Evolutionary conservation across 176 grass and related monocot species (phyloP).

Genomic region (Musa acuminata): DNA sequence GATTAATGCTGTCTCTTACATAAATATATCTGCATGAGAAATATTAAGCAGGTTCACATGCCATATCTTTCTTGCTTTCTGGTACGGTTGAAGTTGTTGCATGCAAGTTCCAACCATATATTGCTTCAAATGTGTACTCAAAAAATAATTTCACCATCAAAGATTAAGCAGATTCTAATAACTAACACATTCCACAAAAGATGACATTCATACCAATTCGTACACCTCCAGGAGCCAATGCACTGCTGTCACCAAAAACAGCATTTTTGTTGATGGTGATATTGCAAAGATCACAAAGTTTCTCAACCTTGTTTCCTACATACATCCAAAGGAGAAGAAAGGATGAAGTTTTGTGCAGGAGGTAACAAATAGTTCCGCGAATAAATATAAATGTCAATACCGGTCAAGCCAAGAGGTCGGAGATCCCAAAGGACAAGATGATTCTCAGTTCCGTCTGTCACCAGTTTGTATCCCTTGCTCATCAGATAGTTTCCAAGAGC

Average conservation of each 20-base stretch:
- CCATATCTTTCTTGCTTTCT: too few species aligned
- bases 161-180: too few species aligned
- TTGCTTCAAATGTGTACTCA: too few species aligned
- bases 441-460: conserved; percentile 7
- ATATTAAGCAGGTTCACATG: too few species aligned
- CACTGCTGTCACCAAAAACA: conserved; percentile 10
- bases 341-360: not conserved
- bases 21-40: too few species aligned
- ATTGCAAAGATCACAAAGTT: conserved; percentile 8
- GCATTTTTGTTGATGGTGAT: conserved; percentile 5
- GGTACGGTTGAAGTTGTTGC: too few species aligned
- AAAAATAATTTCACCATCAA: too few species aligned
- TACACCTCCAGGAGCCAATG: conserved; percentile 3
- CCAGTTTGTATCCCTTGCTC: conserved; percentile 2
- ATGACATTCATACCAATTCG: conserved; percentile 1
- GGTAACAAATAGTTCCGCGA: not conserved
- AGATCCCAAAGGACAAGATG: conserved; percentile 8
- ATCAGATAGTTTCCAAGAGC: conserved; percentile 8
- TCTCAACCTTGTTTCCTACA: conserved; percentile 8
- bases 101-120: too few species aligned
- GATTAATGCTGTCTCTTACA: too few species aligned
- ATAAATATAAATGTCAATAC: not conserved
- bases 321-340: not conserved
- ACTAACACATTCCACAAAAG: too few species aligned
- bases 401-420: conserved; percentile 2